Evolutionary conservation across 345 rosid genomes (phyloP).

Genomic region (Aethionema arabicum): DNA sequence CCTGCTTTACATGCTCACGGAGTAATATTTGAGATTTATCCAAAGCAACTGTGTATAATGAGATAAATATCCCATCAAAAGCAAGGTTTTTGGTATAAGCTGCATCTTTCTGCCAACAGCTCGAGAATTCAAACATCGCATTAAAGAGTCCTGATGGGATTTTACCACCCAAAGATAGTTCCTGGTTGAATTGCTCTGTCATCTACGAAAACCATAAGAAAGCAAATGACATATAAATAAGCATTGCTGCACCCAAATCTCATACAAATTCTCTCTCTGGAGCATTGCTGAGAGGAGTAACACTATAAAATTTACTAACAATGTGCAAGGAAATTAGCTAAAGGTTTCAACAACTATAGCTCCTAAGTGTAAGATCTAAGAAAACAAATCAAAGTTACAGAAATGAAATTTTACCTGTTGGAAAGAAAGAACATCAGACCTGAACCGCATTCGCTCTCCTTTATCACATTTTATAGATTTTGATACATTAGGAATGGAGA

Average conservation of each 20-base stretch:
- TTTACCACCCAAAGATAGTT: conserved; percentile 79
- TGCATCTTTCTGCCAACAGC: conserved; percentile 94
- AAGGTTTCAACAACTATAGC: neutral
- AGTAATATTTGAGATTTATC: conserved; percentile 80
- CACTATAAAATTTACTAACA: neutral
- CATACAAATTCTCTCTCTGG: neutral
- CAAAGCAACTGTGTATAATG: conserved; percentile 75
- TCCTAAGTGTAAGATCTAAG: too few relatives aligned
- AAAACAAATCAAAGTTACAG: neutral
- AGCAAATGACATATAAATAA: conserved; percentile 6
- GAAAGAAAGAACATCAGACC: conserved; percentile 83
- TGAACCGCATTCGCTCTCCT: conserved; percentile 83
- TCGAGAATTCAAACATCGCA: conserved; percentile 81
- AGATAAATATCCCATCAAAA: conserved; percentile 85
- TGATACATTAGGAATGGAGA: conserved; percentile 68
- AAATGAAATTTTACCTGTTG: conserved; percentile 57
- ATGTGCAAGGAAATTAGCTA: conserved; percentile 4
- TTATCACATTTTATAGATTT: conserved; percentile 89
- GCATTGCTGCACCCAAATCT: neutral
- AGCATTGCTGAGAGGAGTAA: conserved; percentile 2
- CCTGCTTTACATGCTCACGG: conserved; percentile 72
- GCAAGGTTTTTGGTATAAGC: conserved; percentile 90
- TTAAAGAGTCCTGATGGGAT: conserved; percentile 93
- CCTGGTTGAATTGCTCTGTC: conserved; percentile 98
- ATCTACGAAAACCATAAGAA: conserved; percentile 46